Conservation (phyloP, 768 basidiomycete species). For the Suillus occidentalis region DNA sequence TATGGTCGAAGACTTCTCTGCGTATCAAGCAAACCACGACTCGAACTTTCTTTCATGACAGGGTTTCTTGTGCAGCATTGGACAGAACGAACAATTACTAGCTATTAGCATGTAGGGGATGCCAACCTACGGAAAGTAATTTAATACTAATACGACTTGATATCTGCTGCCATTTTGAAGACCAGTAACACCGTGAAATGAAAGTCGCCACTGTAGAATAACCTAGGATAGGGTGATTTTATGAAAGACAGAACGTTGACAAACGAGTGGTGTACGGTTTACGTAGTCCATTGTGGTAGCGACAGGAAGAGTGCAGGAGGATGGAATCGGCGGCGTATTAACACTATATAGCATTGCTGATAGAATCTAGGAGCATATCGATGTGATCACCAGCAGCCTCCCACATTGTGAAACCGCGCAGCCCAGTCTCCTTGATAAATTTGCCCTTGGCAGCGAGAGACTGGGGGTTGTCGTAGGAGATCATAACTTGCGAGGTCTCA, state of each 20-base stretch:
- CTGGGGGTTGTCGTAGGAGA: conserved; percentile 58
- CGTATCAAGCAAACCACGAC: not conserved
- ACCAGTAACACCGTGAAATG: no score
- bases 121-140: not conserved
- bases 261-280: not conserved
- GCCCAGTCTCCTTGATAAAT: conserved; percentile 48
- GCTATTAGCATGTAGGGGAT: not conserved
- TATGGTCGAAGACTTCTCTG: not conserved
- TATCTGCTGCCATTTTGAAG: no score
- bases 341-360: conserved; percentile 22
- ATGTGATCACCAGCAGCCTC: conserved; percentile 62
- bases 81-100: not conserved
- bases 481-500: conserved; percentile 45
- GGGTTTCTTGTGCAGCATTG: not conserved
- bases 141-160: no score
- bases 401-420: conserved; percentile 68
- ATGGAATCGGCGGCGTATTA: not conserved
- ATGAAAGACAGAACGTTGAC: not conserved
- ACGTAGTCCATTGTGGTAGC: not conserved
- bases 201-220: not conserved
- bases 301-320: not conserved
- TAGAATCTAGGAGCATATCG: conserved; percentile 59
- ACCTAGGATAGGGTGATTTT: not conserved
- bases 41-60: not conserved
- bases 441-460: conserved; percentile 51